Conservation (phyloP, 257 asterid genomes). For the Solanum sparsipilum region DNA sequence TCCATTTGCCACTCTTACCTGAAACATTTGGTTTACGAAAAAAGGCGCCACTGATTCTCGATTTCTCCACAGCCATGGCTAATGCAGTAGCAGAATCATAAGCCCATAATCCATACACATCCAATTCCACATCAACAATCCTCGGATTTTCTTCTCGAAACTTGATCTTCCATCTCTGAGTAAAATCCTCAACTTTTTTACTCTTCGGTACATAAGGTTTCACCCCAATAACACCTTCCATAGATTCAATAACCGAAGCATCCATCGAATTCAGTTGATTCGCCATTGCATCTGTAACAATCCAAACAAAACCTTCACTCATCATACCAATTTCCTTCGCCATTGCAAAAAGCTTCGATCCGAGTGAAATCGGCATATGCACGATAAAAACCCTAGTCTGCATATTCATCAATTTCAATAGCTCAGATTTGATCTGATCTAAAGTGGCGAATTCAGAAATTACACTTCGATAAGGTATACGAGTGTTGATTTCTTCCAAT, state of each 20-base stretch:
- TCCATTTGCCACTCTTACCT: neutral
- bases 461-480: constrained; percentile 33
- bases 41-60: neutral
- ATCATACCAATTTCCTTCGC: constrained; percentile 38
- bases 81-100: constrained; percentile 38
- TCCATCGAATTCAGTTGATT: constrained; percentile 11
- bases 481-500: constrained; percentile 16
- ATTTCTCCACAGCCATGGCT: constrained; percentile 39
- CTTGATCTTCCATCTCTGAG: constrained; percentile 17
- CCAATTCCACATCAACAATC: neutral
- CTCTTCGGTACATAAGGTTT: constrained; percentile 22
- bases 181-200: constrained; percentile 14
- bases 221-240: constrained; percentile 53
- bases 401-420: constrained; percentile 37
- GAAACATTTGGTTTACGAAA: constrained; percentile 11
- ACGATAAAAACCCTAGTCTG: constrained; percentile 44
- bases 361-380: constrained; percentile 25
- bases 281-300: constrained; percentile 34
- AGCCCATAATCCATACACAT: constrained; percentile 38
- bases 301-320: constrained; percentile 39
- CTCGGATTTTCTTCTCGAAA: constrained; percentile 2
- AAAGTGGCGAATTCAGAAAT: constrained; percentile 27
- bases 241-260: constrained; percentile 17
- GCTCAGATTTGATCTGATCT: constrained; percentile 26
- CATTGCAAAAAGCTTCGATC: constrained; percentile 17